A percentile compares a stretch with the other conserved stretches of the same genome.
These are phyloP conservation scores for Volvox carteri DNA, from an alignment of 163 green algal species.

Conservation along the genomic window DNA sequence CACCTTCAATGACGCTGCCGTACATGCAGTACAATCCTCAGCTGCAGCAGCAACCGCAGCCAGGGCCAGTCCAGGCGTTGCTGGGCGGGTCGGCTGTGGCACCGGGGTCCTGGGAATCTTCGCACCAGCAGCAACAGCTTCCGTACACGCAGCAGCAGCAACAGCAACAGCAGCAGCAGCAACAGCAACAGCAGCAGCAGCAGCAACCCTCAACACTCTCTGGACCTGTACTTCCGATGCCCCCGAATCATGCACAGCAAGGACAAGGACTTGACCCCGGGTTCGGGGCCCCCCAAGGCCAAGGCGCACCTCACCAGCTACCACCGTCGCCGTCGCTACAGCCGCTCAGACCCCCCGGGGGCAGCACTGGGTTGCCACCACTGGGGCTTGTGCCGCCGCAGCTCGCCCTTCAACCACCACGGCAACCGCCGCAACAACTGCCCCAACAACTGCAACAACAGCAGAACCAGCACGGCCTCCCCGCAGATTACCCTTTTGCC, in stretches of 20 bases:
- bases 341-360: not conserved
- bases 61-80: not conserved
- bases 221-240: not conserved
- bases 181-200: not conserved
- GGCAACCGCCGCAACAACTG: no score
- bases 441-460: no score
- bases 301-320: not conserved
- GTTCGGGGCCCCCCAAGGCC: not conserved
- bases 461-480: no score
- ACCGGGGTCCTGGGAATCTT: not conserved
- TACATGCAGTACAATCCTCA: constrained; percentile 7
- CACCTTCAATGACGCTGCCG: no score
- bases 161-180: not conserved
- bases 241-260: not conserved
- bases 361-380: no score
- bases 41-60: constrained; percentile 4
- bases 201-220: not conserved
- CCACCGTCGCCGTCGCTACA: not conserved
- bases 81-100: not conserved
- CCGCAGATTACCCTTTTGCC: no score
- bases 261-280: not conserved
- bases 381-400: no score
- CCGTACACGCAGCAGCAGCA: not conserved
- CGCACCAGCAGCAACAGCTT: not conserved
- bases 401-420: no score